phyloP scores from a whole-genome alignment of 805 yeast genomes.

The Ogataea neopini region DNA sequence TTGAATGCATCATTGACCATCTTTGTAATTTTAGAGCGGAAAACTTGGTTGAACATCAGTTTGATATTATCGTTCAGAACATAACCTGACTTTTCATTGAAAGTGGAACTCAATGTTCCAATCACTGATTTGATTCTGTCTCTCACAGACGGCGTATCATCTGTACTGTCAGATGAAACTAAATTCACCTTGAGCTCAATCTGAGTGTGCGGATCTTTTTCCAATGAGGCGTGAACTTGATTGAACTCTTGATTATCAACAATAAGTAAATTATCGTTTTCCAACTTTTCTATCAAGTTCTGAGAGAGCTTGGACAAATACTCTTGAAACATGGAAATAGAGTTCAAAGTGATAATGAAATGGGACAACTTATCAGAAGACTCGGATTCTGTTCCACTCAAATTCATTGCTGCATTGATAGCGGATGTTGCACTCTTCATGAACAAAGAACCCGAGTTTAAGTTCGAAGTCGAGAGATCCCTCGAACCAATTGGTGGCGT shows the following conservation, averaged over 20 bases:
- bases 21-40: conserved; percentile 37
- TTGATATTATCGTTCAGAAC: conserved; percentile 47
- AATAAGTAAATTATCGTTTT: conserved; percentile 31
- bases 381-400: conserved; percentile 43
- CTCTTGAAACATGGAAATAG: conserved; percentile 61
- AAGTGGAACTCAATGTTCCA: conserved; percentile 23
- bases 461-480: conserved; percentile 25
- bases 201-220: conserved; percentile 19
- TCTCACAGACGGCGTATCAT: conserved; percentile 25
- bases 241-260: conserved; percentile 35
- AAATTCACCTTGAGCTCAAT: conserved; percentile 25
- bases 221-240: conserved; percentile 25
- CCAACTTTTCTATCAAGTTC: conserved; percentile 37
- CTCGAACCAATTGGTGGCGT: conserved; percentile 30
- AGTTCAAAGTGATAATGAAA: conserved; percentile 70
- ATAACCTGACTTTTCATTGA: conserved; percentile 34
- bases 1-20: conserved; percentile 40
- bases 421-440: conserved; percentile 45
- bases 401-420: conserved; percentile 37
- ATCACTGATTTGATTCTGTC: conserved; percentile 26
- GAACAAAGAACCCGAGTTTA: conserved; percentile 34
- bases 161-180: conserved; percentile 15
- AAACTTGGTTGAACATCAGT: conserved; percentile 39
- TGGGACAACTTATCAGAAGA: conserved; percentile 51
- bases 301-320: conserved; percentile 56